Evolutionary conservation across 352 stramenopile species (phyloP).

Genomic region (Globisporangium viniferum): DNA sequence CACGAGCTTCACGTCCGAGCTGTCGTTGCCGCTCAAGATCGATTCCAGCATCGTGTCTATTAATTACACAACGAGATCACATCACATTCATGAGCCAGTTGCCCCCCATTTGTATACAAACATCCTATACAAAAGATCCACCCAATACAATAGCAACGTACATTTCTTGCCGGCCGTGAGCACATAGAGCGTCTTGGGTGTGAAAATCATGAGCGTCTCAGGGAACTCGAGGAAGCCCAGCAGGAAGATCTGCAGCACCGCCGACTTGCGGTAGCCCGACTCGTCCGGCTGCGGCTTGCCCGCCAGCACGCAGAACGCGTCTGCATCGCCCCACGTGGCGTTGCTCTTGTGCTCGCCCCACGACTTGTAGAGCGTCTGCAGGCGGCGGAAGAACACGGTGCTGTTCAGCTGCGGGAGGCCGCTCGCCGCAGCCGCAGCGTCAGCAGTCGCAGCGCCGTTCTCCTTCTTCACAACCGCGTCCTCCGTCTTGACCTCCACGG

Average conservation of each 20-base stretch:
- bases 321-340: slow-evolving; percentile 49
- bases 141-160: slow-evolving; percentile 18
- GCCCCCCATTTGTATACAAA: not conserved
- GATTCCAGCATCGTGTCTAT: slow-evolving; percentile 75
- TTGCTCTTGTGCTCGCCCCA: slow-evolving; percentile 60
- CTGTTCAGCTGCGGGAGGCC: slow-evolving; percentile 49
- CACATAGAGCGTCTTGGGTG: slow-evolving; percentile 74
- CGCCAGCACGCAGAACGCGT: slow-evolving; percentile 81
- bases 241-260: slow-evolving; percentile 89
- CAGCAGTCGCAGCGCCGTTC: slow-evolving; percentile 1
- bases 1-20: slow-evolving; percentile 74
- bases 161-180: slow-evolving; percentile 89
- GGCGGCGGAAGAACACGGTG: slow-evolving; percentile 75
- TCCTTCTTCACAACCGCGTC: slow-evolving; percentile 34
- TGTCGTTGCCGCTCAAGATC: slow-evolving; percentile 58
- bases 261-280: slow-evolving; percentile 87
- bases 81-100: not conserved
- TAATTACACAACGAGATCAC: slow-evolving; percentile 5
- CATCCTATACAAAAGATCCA: slow-evolving; percentile 1
- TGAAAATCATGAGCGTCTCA: slow-evolving; percentile 91
- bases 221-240: slow-evolving; percentile 91
- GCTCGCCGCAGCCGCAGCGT: slow-evolving; percentile 1
- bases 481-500: slow-evolving; percentile 34
- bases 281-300: slow-evolving; percentile 81
- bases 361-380: slow-evolving; percentile 68